Base-by-base conservation (phyloP, 345 rosid genomes). In the Heritiera fomes region DNA sequence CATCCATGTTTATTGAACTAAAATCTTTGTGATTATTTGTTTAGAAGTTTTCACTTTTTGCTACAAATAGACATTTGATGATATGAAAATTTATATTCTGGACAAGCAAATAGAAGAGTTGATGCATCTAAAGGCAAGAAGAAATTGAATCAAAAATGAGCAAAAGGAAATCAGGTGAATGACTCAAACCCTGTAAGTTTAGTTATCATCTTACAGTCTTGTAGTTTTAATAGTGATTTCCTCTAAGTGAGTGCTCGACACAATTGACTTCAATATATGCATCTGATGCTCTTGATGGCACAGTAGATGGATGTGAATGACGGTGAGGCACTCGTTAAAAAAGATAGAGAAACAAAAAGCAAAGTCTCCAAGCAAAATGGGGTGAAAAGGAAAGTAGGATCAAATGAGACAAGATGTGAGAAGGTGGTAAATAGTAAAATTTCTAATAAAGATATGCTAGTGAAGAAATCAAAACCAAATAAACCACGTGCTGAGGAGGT, bases 121-220 rank as follows among this genome's bases (percentile, higher is more conserved):
- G 82, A 62, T 82, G 61, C 83, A 65, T 75, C 82, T 55, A 68
- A 80, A 75, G 77, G 38, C 77, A 73, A 73, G 50, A 80, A 56
- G 56, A 46, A 46, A 8, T 8, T 73, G 47, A 45, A 45, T 45
- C 8, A 45, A 45, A 45, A 45, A 4, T 2, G 7, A 45, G 47
- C 6, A 45, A 45, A 23, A 45, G 8, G 47, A 2, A 45, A 7
- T 45, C 47, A 45, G 47, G 8, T 7, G 47, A 7, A 45, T 45
- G 47, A 45, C 47, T 45, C 47, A 45, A 45, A 45, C 6, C 47
- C 47, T 45, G 9, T 7, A 6, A 45, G 47, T 23, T 23, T 23
- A 23, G 28, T 45, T 45, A 7, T 45, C 47, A 45, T 45, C 47
- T 4, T 45, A 45, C 47, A 45, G 0, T 45, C 8, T 45, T 45